A percentile compares a stretch with the other conserved stretches of the same genome.
phyloP scores from a whole-genome alignment of 177 flowering plant genomes.

The Telopea speciosissima region DNA sequence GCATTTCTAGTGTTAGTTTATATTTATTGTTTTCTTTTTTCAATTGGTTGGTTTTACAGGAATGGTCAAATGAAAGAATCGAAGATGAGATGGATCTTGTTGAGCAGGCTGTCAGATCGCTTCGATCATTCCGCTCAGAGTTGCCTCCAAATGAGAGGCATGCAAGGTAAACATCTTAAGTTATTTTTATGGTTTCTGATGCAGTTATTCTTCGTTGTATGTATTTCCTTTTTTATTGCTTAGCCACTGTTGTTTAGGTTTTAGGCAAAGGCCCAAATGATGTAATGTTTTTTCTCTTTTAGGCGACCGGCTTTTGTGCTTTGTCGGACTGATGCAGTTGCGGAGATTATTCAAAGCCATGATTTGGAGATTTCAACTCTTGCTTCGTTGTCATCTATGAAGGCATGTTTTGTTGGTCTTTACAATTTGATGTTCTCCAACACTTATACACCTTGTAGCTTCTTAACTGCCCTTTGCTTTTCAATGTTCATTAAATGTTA shows the following conservation, averaged over 20 bases:
- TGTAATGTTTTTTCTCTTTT: slow-evolving; percentile 12
- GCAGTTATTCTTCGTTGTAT: not conserved
- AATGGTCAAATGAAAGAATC: slow-evolving; percentile 67
- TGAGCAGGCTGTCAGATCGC: slow-evolving; percentile 56
- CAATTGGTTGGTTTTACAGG: slow-evolving; percentile 27
- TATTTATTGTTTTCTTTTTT: not conserved
- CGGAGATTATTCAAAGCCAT: slow-evolving; percentile 36
- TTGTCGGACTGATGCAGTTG: slow-evolving; percentile 41
- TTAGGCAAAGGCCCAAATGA: not conserved
- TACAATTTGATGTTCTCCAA: not conserved
- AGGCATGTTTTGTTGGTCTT: slow-evolving; percentile 31
- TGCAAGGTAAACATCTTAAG: slow-evolving; percentile 47
- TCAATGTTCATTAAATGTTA: too few relatives aligned
- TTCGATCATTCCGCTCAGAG: slow-evolving; percentile 56
- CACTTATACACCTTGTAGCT: not conserved
- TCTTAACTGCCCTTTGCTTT: not conserved
- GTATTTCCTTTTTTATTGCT: not conserved
- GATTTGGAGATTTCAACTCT: slow-evolving; percentile 72
- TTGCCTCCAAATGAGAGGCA: slow-evolving; percentile 59
- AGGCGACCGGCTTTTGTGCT: slow-evolving; percentile 75
- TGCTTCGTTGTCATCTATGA: slow-evolving; percentile 65
- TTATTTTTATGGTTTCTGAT: not conserved
- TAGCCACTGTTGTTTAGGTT: not conserved
- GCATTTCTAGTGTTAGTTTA: not conserved
- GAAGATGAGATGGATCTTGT: slow-evolving; percentile 75